Evolutionary conservation across 2,329 filamentous ascomycete species (phyloP).

Genomic region (Claviceps sp.): DNA sequence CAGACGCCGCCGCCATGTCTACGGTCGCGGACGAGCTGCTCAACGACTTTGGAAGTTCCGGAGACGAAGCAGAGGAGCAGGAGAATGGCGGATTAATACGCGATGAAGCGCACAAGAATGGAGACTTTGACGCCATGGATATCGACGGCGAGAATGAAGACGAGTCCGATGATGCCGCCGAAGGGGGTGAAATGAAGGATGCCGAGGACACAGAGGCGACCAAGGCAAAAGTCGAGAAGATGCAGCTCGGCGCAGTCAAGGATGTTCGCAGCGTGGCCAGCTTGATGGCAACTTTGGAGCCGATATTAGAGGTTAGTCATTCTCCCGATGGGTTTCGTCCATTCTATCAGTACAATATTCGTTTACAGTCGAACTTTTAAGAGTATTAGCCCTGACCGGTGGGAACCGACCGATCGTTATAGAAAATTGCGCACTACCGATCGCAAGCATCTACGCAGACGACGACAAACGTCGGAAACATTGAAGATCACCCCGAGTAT

Average conservation of each 20-base stretch:
- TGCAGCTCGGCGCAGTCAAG: constrained; percentile 58
- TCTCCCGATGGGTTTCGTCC: constrained; percentile 12
- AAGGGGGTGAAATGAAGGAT: constrained; percentile 37
- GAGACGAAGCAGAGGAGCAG: constrained; percentile 57
- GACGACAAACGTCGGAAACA: constrained; percentile 58
- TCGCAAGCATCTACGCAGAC: constrained; percentile 51
- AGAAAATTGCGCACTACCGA: constrained; percentile 74
- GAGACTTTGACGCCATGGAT: constrained; percentile 34
- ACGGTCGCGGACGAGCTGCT: constrained; percentile 86
- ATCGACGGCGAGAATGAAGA: constrained; percentile 38
- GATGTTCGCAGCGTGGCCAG: constrained; percentile 69
- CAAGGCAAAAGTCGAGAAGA: constrained; percentile 70
- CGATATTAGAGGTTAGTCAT: constrained; percentile 62
- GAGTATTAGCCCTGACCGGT: constrained; percentile 55
- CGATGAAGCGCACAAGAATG: constrained; percentile 25
- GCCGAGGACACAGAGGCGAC: constrained; percentile 53
- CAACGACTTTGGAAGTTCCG: constrained; percentile 54
- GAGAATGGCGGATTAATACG: constrained; percentile 35
- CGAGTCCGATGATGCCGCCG: constrained; percentile 41
- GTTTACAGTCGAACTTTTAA: constrained; percentile 46
- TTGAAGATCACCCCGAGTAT: constrained; percentile 88
- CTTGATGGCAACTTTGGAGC: constrained; percentile 69
- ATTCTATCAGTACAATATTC: constrained; percentile 16
- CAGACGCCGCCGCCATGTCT: constrained; percentile 47
- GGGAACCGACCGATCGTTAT: constrained; percentile 25